Evolutionary conservation across 164 flowering plant genomes (phyloP), one percentile per base, ranked within the genome.

Genomic region (Chloranthus sessilifolius): DNA sequence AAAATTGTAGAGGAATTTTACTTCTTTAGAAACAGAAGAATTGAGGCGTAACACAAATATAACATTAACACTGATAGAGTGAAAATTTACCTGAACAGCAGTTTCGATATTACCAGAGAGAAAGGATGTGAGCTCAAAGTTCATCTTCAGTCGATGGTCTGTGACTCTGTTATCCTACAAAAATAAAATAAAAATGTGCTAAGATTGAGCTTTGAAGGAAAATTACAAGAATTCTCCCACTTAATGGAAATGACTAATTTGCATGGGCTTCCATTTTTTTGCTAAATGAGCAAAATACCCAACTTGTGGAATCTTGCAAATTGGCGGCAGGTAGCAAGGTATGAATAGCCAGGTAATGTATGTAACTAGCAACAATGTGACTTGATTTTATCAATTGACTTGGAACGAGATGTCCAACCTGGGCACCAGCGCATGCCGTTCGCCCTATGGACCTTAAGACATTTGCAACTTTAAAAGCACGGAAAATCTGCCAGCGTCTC

Each of bases 81-180:
- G 29, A 33, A 53, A 26, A 35, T 24, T 20, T 38, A 69, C 74
- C 74, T 69, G 67, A 61, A 69, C 52, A 28, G 96, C 90, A 20
- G 75, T 67, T 66, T 88, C 99, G 17, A 92, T 73, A 47, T 82
- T 84, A 23, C 97, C 99, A 15, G 81, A 77, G 4, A 88, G 83
- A 56, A 94, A 94, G 47, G 95, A 82, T 25, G 88, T 82, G 41
- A 88, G 89, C 70, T 74, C 92, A 66, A 83, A 94, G 74, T 94
- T 88, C 86, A 82, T 81, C 80, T 88, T 94, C 50, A 94, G 55
- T 59, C 97, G 64, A 57, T 92, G 99, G 55, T 92, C 99, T 1
- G 97, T 92, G 19, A 92, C 99, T 61, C 99, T 75, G 27, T 82
- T 94, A 69, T 94, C 99, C 99, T 94, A 60, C 27, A 41, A 39